phyloP scores from a whole-genome alignment of 345 rosid species.

The Populus alba region DNA sequence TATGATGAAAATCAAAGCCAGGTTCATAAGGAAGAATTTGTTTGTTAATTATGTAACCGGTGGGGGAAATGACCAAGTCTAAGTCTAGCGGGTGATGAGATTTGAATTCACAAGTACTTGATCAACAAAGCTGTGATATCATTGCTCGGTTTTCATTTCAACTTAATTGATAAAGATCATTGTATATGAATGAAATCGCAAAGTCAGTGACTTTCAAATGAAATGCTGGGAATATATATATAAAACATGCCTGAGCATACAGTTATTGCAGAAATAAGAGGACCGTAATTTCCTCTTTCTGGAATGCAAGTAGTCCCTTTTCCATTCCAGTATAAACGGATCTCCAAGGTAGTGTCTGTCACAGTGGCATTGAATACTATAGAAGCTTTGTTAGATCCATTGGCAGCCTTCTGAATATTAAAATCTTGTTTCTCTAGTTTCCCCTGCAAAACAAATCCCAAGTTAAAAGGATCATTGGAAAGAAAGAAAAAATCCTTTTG shows the following conservation, averaged over 20 bases:
- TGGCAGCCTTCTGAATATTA: not conserved
- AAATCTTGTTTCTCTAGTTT: not conserved
- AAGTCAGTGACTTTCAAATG: too few relatives aligned
- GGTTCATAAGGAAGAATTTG: too few relatives aligned
- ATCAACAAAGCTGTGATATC: too few relatives aligned
- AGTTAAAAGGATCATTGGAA: not conserved
- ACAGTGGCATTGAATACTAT: slow-evolving; percentile 22
- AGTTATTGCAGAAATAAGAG: slow-evolving; percentile 61
- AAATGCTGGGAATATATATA: not conserved
- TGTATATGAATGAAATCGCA: too few relatives aligned
- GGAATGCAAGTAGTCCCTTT: slow-evolving; percentile 57
- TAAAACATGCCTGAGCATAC: slow-evolving; percentile 50
- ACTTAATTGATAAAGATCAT: too few relatives aligned
- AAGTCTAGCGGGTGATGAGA: too few relatives aligned
- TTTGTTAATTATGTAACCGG: too few relatives aligned
- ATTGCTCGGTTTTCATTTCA: too few relatives aligned
- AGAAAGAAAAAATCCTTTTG: too few relatives aligned
- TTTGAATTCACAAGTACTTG: too few relatives aligned
- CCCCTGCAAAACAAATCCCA: not conserved
- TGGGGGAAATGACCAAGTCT: too few relatives aligned
- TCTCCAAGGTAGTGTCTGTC: slow-evolving; percentile 42
- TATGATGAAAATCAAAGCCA: too few relatives aligned
- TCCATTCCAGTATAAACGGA: slow-evolving; percentile 61
- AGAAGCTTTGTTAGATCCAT: not conserved
- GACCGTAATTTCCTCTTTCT: slow-evolving; percentile 43